Base-by-base conservation (phyloP, 768 basidiomycete species). In the Xanthoconium stramineum region DNA sequence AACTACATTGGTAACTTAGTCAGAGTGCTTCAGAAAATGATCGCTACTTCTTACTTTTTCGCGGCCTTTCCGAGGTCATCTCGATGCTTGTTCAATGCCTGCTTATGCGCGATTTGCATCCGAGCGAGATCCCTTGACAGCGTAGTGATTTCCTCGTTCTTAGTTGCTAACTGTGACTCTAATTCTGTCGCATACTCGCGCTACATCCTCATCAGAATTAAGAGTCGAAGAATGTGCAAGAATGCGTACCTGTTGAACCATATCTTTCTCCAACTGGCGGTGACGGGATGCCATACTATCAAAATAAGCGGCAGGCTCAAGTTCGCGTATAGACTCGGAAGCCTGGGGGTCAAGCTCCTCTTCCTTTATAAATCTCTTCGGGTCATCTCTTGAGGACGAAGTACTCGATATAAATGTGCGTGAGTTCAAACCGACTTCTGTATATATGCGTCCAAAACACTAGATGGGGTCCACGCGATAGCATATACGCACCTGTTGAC, bases 401-500 rank as follows among this genome's bases (percentile, higher is more conserved):
- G 40, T 20, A 8, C 55, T 50, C 9, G 55, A 40, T 3, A 36
- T 5, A 20, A 57, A 60, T 17, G 45, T 8, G 15, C 58, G 61
- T 4, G 45, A 36, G 11, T 39, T 50, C 12, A 35, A 17, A 39
- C 40, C 40, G 10, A 40, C 33, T n/a, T 70, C 60, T 63, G 57
- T 38, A 9, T 53, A 56, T 60, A 61, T 61, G 56, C 53, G 50
- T 28, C 35, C 46, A 47, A 44, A 56, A 39, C 14, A 46, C 47
- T 44, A 38, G 29, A 15, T 10, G 19, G 11, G 24, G 24, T 24
- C 24, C 24, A 24, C 24, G 24, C 24, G 24, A 24, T 24, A 24
- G 63, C 59, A 65, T 65, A 69, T 51, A 65, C 62, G 5, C 56
- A 72, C 69, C 69, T 29, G 48, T 43, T 47, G 53, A 46, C 10